These are phyloP conservation scores for Pythium aquatile DNA, from an alignment of 352 stramenopile species.

Conservation along the genomic window DNA sequence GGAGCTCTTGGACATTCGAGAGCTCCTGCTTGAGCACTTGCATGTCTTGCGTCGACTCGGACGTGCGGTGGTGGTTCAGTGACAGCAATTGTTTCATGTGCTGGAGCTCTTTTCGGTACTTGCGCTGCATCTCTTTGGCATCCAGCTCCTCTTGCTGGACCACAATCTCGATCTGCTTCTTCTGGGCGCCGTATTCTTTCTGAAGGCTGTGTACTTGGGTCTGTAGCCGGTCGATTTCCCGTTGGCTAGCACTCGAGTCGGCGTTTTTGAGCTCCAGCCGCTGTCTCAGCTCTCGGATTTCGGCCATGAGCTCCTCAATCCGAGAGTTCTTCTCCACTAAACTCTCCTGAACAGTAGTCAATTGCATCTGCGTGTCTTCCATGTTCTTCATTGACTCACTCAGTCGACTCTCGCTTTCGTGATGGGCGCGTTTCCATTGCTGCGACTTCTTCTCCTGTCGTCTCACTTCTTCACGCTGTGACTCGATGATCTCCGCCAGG, in stretches of 20 bases:
- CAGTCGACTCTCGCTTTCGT: slow-evolving; percentile 23
- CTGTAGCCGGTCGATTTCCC: slow-evolving; percentile 13
- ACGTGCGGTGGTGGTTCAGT: slow-evolving; percentile 44
- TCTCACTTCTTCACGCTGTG: slow-evolving; percentile 29
- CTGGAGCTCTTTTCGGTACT: slow-evolving; percentile 39
- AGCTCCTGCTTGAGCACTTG: slow-evolving; percentile 52
- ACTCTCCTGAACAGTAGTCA: slow-evolving; percentile 33
- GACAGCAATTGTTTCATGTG: slow-evolving; percentile 48
- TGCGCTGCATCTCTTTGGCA: slow-evolving; percentile 22
- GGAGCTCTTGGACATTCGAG: slow-evolving; percentile 40
- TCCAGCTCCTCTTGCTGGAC: slow-evolving; percentile 28
- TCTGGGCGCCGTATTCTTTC: slow-evolving; percentile 20
- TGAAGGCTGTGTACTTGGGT: slow-evolving; percentile 29
- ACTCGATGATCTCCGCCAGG: slow-evolving; percentile 42
- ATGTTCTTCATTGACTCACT: slow-evolving; percentile 15
- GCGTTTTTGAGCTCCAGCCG: neutral
- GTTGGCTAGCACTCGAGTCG: neutral
- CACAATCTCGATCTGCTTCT: slow-evolving; percentile 17
- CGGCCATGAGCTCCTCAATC: slow-evolving; percentile 24
- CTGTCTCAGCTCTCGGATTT: neutral
- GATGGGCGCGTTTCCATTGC: slow-evolving; percentile 26
- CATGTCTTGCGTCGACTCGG: slow-evolving; percentile 49
- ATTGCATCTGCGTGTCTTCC: slow-evolving; percentile 29
- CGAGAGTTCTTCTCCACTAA: slow-evolving; percentile 36
- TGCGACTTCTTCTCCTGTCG: slow-evolving; percentile 30